phyloP scores from a whole-genome alignment of 192 early-diverging fungal species.

The Backusella tarrabulga region DNA sequence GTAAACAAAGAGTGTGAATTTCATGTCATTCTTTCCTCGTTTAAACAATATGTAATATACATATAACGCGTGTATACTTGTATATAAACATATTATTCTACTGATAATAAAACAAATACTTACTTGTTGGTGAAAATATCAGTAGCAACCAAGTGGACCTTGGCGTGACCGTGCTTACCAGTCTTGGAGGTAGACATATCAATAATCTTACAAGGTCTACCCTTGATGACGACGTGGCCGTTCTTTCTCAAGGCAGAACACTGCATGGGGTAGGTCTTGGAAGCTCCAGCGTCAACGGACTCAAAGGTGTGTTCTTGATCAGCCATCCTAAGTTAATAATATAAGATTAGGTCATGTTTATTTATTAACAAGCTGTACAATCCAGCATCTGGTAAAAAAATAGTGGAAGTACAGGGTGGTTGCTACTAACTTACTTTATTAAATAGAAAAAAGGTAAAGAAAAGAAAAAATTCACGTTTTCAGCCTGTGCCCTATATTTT shows the following conservation, averaged over 20 bases:
- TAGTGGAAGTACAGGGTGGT: no score
- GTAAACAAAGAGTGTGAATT: conserved; percentile 5
- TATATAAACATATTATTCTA: background rate
- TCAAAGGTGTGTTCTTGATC: conserved; percentile 77
- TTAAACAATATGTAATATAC: background rate
- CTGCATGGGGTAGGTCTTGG: conserved; percentile 95
- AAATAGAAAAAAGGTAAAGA: background rate
- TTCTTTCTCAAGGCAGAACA: conserved; percentile 99
- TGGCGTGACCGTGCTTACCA: conserved; percentile 99
- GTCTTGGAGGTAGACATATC: conserved; percentile 99
- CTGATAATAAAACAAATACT: conserved; percentile 5
- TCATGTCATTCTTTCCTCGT: background rate
- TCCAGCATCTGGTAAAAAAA: background rate
- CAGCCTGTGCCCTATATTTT: background rate
- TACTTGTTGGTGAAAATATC: conserved; percentile 97
- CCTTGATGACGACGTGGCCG: conserved; percentile 98
- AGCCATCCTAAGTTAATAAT: conserved; percentile 37
- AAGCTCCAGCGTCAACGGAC: conserved; percentile 78
- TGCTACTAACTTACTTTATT: background rate
- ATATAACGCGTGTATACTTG: background rate
- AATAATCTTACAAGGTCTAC: conserved; percentile 99
- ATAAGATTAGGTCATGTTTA: background rate
- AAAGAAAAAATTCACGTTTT: background rate
- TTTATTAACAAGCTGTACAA: background rate
- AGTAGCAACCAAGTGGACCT: conserved; percentile 92